Percentiles rank a stretch among this genome's conserved stretches.
These are phyloP conservation scores for Talaromyces funiculosus DNA, from an alignment of 2,329 filamentous ascomycete species.

Conservation along the genomic window DNA sequence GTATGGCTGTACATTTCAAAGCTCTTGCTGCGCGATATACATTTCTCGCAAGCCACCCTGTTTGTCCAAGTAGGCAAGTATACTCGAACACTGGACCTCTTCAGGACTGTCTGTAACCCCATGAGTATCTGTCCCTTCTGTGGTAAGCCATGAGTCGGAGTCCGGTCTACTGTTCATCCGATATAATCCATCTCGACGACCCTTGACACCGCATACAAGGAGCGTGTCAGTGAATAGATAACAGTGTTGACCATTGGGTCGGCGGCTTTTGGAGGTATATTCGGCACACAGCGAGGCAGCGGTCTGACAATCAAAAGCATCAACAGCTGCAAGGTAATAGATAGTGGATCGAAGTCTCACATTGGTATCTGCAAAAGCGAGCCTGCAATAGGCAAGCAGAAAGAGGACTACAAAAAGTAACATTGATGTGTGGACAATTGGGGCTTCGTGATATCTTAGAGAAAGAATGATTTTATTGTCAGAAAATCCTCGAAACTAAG, in stretches of 20 bases:
- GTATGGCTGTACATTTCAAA: background rate
- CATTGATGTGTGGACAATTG: background rate
- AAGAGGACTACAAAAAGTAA: background rate
- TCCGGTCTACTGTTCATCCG: background rate
- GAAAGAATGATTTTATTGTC: background rate
- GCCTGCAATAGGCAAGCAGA: background rate
- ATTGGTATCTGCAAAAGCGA: background rate
- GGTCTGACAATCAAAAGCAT: background rate
- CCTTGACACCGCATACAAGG: background rate
- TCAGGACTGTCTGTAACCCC: background rate
- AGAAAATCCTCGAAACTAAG: no score
- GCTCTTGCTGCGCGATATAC: background rate
- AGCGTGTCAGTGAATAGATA: background rate
- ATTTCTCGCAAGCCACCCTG: background rate
- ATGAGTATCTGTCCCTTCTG: background rate
- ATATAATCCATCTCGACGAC: background rate
- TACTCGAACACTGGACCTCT: background rate
- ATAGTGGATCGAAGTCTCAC: background rate
- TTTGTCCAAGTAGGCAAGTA: background rate
- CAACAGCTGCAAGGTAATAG: background rate
- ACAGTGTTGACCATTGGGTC: background rate
- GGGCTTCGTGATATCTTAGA: background rate
- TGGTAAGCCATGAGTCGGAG: background rate
- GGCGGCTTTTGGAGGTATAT: background rate
- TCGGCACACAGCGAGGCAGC: background rate